A percentile compares a stretch with the other conserved stretches of the same genome.
Evolutionary conservation across 208 protist species (phyloP).

Genomic region (Trichomonas vaginalis): DNA sequence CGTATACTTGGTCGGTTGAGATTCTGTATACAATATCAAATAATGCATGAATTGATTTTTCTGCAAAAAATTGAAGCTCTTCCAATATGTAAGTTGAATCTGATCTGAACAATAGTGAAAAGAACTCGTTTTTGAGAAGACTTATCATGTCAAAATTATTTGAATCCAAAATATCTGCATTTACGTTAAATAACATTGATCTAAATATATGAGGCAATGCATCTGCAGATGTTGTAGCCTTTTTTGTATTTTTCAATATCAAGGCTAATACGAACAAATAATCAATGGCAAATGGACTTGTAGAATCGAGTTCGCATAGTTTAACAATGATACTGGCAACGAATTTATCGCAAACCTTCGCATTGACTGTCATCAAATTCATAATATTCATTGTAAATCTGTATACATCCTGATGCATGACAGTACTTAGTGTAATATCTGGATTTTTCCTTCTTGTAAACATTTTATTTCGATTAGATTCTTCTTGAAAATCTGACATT

Average conservation of each 20-base stretch:
- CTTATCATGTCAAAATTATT: background rate
- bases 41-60: background rate
- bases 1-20: background rate
- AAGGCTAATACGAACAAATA: background rate
- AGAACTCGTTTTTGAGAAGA: background rate
- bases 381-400: background rate
- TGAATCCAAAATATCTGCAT: background rate
- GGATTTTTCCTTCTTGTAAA: background rate
- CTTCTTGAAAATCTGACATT: background rate
- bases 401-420: background rate
- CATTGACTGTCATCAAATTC: background rate
- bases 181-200: background rate
- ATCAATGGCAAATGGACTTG: background rate
- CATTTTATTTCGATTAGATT: background rate
- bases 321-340: background rate
- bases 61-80: background rate
- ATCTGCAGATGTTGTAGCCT: background rate
- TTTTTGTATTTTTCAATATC: background rate
- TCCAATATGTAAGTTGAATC: background rate
- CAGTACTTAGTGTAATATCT: background rate
- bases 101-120: background rate
- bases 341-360: background rate
- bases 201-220: background rate
- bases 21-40: background rate
- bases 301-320: background rate